Conservation (phyloP, 495 filamentous ascomycete genomes). For the Hypoxylon fuscum region DNA sequence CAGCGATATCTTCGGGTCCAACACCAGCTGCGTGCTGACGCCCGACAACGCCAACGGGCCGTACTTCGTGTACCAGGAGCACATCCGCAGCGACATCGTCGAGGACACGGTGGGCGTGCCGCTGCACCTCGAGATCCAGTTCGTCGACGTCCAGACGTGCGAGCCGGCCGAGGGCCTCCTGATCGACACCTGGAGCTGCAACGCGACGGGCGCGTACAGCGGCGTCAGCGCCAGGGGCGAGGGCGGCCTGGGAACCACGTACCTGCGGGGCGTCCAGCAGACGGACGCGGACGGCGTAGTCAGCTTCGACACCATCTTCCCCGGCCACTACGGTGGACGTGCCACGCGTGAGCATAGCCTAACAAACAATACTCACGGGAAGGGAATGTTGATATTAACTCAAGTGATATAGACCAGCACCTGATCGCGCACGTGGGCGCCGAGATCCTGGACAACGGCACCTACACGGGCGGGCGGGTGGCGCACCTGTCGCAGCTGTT, state of each 20-base stretch:
- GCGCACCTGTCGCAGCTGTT: conserved; percentile 66
- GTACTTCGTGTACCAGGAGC: conserved; percentile 55
- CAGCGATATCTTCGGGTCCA: conserved; percentile 58
- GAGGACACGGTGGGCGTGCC: conserved; percentile 60
- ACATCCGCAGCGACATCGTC: conserved; percentile 60
- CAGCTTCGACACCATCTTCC: conserved; percentile 65
- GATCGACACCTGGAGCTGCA: conserved; percentile 66
- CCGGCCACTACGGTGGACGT: conserved; percentile 68
- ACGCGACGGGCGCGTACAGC: conserved; percentile 66
- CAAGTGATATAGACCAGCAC: too few relatives aligned
- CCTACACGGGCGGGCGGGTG: conserved; percentile 57
- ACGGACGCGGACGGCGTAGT: conserved; percentile 65
- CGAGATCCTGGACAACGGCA: conserved; percentile 51
- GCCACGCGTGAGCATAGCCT: too few relatives aligned
- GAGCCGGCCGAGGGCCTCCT: conserved; percentile 59
- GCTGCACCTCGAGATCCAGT: conserved; percentile 63
- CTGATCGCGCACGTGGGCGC: conserved; percentile 59
- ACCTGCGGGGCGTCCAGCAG: conserved; percentile 60
- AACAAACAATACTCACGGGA: too few relatives aligned
- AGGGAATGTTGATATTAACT: too few relatives aligned
- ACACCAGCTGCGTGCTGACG: conserved; percentile 49
- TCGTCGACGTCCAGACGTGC: conserved; percentile 65
- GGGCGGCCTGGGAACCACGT: conserved; percentile 55
- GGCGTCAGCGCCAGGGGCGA: conserved; percentile 48
- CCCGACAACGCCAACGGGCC: conserved; percentile 54